Base-by-base conservation (phyloP, 2,329 filamentous ascomycete species). In the Metarhizium anisopliae region DNA sequence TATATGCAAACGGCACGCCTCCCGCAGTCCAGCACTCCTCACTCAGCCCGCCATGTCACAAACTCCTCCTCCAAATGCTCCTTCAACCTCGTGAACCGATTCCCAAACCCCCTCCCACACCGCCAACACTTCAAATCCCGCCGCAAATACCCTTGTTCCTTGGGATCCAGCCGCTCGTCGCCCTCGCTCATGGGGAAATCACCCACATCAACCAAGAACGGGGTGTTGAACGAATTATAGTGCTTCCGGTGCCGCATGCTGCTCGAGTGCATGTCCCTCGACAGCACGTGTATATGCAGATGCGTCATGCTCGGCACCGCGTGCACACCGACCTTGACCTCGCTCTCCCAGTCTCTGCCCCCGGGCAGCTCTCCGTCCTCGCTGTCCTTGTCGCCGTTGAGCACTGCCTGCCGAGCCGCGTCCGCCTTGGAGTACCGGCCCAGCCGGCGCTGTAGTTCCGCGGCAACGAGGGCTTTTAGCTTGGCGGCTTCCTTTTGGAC, bases 261-360 rank as follows among this genome's bases (percentile, higher is more conserved):
- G 11, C 81, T 78, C 42, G 86, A 90, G 63, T 83, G 78, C 77
- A 89, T 86, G 68, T 99, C 94, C 18, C 83, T 77, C 43, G 88
- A 90, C 56, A 97, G 72, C 35, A 97, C 83, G 70, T 99, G 94
- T 4, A 97, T 78, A 71, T 99, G 94, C 55, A 97, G 68, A 68
- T 97, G 90, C 60, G 82, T 86, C 94, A 99, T 97, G 55, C 87
- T 92, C 3, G 94, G 94, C 62, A 86, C 83, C 3, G 90, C 87
- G 72, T 99, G 94, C 7, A 96, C 81, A 14, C 94, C 94, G 20
- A 85, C 80, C 52, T 82, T 80, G 51, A 97, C 79, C 30, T 94
- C 90, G 13, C 75, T 73, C 45, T 75, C 72, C 89, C 91, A 97
- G 71, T 96, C 85, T 29, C 93, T 79, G 0, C 91, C 92, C 0